Conservation (phyloP, 176 grass and related monocot species). For the Carex littledalei region DNA sequence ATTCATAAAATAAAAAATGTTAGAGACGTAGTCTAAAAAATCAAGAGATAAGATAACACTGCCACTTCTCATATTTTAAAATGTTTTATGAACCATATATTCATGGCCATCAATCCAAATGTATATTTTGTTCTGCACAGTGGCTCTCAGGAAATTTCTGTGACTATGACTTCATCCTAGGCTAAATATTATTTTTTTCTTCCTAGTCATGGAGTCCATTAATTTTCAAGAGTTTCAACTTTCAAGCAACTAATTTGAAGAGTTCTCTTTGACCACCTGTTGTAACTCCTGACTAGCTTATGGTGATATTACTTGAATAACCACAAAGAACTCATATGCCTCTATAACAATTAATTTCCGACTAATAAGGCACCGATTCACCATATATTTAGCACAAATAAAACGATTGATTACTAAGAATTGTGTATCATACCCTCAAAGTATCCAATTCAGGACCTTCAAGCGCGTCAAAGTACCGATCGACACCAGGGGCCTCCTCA, state of each 20-base stretch:
- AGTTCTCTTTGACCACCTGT: not conserved
- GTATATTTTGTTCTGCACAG: not conserved
- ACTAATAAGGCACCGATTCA: not conserved
- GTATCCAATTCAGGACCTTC: conserved; percentile 95
- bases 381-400: not conserved
- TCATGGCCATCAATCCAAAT: not conserved
- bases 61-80: no score
- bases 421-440: conserved; percentile 41
- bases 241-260: no score
- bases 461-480: conserved; percentile 84
- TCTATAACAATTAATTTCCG: no score
- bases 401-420: not conserved
- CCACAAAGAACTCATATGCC: no score
- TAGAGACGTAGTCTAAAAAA: not conserved
- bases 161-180: not conserved
- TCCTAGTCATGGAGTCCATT: not conserved
- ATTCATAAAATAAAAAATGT: not conserved
- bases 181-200: not conserved
- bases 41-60: no score
- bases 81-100: not conserved
- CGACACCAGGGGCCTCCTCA: conserved; percentile 52
- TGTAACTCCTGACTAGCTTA: not conserved
- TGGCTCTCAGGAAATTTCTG: not conserved
- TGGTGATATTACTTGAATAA: no score
- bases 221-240: not conserved